These are phyloP conservation scores for Curvularia eragrostidis DNA, from an alignment of 2,329 filamentous ascomycete genomes.

Conservation along the genomic window DNA sequence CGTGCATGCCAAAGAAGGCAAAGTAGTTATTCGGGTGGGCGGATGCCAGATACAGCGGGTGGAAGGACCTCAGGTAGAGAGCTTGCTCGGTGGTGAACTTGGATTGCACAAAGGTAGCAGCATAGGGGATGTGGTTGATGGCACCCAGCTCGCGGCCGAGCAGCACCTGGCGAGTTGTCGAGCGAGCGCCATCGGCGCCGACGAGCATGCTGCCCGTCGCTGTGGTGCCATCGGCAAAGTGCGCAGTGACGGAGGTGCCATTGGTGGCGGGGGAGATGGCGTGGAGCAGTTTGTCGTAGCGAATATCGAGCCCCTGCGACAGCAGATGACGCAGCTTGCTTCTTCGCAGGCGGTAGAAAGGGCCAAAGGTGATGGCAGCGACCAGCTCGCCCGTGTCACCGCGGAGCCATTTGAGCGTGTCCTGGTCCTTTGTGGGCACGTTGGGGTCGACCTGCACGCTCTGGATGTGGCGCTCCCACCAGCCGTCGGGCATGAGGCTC, in stretches of 20 bases:
- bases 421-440: constrained; percentile 45
- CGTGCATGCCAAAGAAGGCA: constrained; percentile 56
- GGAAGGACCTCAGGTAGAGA: constrained; percentile 52
- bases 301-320: constrained; percentile 38
- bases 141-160: constrained; percentile 35
- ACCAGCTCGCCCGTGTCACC: constrained; percentile 47
- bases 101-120: constrained; percentile 55
- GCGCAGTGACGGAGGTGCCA: constrained; percentile 43
- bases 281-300: constrained; percentile 50
- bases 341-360: constrained; percentile 47
- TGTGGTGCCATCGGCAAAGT: constrained; percentile 44
- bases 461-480: constrained; percentile 58
- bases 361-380: constrained; percentile 41
- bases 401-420: constrained; percentile 44
- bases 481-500: constrained; percentile 58
- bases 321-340: constrained; percentile 46
- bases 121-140: constrained; percentile 53
- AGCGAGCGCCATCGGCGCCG: constrained; percentile 48
- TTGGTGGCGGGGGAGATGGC: constrained; percentile 44
- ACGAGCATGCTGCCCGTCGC: constrained; percentile 44
- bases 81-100: constrained; percentile 54
- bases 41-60: constrained; percentile 54
- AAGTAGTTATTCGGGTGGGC: constrained; percentile 56
- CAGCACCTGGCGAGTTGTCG: constrained; percentile 39
- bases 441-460: constrained; percentile 61